Evolutionary conservation across 176 grass and related monocot species (phyloP).

Genomic region (Oryza glaberrima): DNA sequence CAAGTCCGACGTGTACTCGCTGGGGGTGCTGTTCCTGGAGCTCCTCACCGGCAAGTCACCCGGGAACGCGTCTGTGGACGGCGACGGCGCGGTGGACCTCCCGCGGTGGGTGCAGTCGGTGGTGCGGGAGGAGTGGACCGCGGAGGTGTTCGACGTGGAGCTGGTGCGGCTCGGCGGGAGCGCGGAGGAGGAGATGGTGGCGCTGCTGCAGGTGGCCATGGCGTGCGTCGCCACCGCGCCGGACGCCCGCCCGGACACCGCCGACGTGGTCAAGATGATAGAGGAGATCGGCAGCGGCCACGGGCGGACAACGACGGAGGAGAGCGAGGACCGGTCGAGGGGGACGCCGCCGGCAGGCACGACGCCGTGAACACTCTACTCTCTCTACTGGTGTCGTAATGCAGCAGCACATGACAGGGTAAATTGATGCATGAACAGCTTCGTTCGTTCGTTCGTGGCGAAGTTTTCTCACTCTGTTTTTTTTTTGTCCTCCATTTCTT

Average conservation of each 20-base stretch:
- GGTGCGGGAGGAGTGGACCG: slow-evolving; percentile 95
- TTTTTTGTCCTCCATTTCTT: neutral
- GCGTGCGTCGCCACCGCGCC: slow-evolving; percentile 66
- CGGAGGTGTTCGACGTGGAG: slow-evolving; percentile 92
- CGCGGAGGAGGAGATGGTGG: slow-evolving; percentile 95
- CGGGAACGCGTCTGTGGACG: slow-evolving; percentile 42
- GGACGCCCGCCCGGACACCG: slow-evolving; percentile 58
- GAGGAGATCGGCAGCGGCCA: slow-evolving; percentile 55
- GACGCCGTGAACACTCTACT: slow-evolving; percentile 41
- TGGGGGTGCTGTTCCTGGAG: slow-evolving; percentile 83
- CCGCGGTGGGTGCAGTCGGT: slow-evolving; percentile 94
- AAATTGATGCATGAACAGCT: neutral
- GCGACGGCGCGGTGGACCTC: slow-evolving; percentile 65
- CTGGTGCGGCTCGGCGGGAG: slow-evolving; percentile 50
- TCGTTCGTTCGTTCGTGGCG: neutral
- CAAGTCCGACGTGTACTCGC: slow-evolving; percentile 81
- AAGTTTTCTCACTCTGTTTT: neutral
- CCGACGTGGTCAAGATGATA: slow-evolving; percentile 65
- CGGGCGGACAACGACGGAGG: slow-evolving; percentile 40
- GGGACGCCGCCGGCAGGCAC: slow-evolving; percentile 28
- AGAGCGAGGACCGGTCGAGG: slow-evolving; percentile 50
- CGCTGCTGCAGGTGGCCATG: slow-evolving; percentile 90
- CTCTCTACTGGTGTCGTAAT: neutral
- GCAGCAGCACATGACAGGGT: neutral
- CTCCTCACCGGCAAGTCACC: slow-evolving; percentile 74